Percentiles rank a stretch among this genome's conserved stretches.
Conservation (phyloP, 1,139 yeast species). For the Geotrichum carabidarum region DNA sequence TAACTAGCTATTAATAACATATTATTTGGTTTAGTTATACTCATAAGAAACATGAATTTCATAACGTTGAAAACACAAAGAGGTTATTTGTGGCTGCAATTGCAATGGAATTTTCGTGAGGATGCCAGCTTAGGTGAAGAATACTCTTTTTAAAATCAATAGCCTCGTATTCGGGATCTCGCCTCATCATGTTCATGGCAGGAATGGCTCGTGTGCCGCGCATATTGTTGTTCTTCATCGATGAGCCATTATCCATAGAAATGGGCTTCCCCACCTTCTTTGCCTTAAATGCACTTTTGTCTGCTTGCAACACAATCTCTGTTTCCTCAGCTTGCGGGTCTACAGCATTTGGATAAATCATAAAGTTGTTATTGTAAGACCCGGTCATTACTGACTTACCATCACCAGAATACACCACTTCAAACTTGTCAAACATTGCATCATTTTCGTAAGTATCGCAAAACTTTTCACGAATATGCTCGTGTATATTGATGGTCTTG, state of each 20-base stretch:
- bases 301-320: slow-evolving; percentile 91
- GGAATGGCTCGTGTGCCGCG: slow-evolving; percentile 18
- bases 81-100: slow-evolving; percentile 96
- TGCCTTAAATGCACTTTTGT: slow-evolving; percentile 88
- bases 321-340: slow-evolving; percentile 52
- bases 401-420: slow-evolving; percentile 92
- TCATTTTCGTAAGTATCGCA: slow-evolving; percentile 98
- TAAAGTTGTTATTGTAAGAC: slow-evolving; percentile 90
- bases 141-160: slow-evolving; percentile 94
- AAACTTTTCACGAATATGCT: slow-evolving; percentile 83
- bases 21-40: no score
- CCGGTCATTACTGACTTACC: slow-evolving; percentile 93
- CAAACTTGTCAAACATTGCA: slow-evolving; percentile 96
- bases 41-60: neutral
- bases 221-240: slow-evolving; percentile 21
- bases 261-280: slow-evolving; percentile 51
- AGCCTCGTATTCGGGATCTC: slow-evolving; percentile 64
- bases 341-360: slow-evolving; percentile 83
- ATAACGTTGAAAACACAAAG: slow-evolving; percentile 40
- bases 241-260: slow-evolving; percentile 27
- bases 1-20: neutral
- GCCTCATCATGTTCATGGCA: slow-evolving; percentile 33
- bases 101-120: slow-evolving; percentile 91
- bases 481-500: slow-evolving; percentile 91
- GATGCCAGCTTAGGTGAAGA: slow-evolving; percentile 97